These are phyloP conservation scores for Claviceps sp. DNA, from an alignment of 2,329 filamentous ascomycete genomes.

Conservation along the genomic window DNA sequence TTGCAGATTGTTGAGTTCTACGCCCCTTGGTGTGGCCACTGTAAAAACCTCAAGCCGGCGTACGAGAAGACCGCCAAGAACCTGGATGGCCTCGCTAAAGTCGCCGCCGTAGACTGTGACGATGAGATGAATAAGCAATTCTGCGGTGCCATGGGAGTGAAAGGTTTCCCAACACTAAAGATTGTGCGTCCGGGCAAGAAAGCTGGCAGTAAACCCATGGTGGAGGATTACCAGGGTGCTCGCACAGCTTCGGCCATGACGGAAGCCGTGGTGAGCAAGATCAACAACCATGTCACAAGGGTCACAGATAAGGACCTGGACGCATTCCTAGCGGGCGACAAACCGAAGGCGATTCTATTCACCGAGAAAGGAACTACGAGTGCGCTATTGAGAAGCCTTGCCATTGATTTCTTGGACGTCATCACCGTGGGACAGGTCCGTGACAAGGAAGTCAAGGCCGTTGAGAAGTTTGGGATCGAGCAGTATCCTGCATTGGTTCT, in stretches of 20 bases:
- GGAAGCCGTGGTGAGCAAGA: slow-evolving; percentile 71
- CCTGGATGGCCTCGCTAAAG: slow-evolving; percentile 83
- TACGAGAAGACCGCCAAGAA: slow-evolving; percentile 89
- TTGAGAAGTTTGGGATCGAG: slow-evolving; percentile 61
- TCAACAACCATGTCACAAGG: slow-evolving; percentile 80
- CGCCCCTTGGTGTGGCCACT: slow-evolving; percentile 95
- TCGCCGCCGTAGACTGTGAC: slow-evolving; percentile 90
- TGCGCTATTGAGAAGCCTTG: slow-evolving; percentile 67
- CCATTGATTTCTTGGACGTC: slow-evolving; percentile 77
- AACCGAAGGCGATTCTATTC: slow-evolving; percentile 79
- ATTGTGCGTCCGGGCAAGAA: slow-evolving; percentile 80
- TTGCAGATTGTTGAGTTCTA: slow-evolving; percentile 68
- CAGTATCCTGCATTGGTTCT: slow-evolving; percentile 73
- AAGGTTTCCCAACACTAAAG: slow-evolving; percentile 94
- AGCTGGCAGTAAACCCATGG: slow-evolving; percentile 54
- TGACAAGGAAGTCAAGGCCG: slow-evolving; percentile 59
- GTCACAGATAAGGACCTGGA: slow-evolving; percentile 70
- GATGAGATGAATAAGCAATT: slow-evolving; percentile 83
- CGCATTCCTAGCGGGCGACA: slow-evolving; percentile 58
- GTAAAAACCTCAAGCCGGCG: slow-evolving; percentile 85
- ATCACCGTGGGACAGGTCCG: slow-evolving; percentile 73
- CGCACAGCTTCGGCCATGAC: slow-evolving; percentile 78
- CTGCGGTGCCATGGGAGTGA: slow-evolving; percentile 72
- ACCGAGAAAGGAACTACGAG: slow-evolving; percentile 86
- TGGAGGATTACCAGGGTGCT: slow-evolving; percentile 83